phyloP scores from a whole-genome alignment of 805 yeast species.

The Blastobotrys chiropterorum region DNA sequence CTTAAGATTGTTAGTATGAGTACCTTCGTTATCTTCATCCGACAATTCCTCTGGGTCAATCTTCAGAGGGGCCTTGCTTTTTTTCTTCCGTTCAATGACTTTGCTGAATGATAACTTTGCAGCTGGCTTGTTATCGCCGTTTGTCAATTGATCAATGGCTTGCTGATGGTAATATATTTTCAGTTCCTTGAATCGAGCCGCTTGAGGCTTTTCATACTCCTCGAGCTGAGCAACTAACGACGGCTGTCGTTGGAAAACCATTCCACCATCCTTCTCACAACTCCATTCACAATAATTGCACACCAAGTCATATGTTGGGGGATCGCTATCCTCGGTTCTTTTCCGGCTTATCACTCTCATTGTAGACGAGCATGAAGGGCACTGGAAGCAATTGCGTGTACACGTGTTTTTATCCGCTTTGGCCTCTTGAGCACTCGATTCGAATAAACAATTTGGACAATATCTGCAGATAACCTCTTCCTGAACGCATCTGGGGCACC shows the following conservation, averaged over 20 bases:
- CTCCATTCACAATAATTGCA: background rate
- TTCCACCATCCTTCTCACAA: background rate
- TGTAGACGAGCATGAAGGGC: conserved; percentile 29
- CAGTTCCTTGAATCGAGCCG: background rate
- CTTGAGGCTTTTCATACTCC: background rate
- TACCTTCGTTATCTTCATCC: conserved; percentile 6
- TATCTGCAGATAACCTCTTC: conserved; percentile 30
- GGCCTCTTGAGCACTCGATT: conserved; percentile 25
- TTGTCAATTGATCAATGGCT: conserved; percentile 4
- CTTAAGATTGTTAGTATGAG: background rate
- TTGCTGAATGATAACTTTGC: background rate
- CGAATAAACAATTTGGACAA: conserved; percentile 34
- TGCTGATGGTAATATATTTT: background rate
- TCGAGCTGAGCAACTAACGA: conserved; percentile 2
- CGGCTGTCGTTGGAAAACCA: background rate
- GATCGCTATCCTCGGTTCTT: conserved; percentile 4
- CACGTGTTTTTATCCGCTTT: conserved; percentile 24
- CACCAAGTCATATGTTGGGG: background rate
- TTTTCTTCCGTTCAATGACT: conserved; percentile 7
- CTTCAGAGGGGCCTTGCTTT: background rate
- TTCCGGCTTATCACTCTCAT: conserved; percentile 8
- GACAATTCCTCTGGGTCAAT: background rate
- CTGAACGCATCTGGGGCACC: conserved; percentile 33
- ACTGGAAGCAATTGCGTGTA: conserved; percentile 30
- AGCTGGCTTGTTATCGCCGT: background rate